These are phyloP conservation scores for Podospora conica DNA, from an alignment of 495 filamentous ascomycete species.

Conservation along the genomic window DNA sequence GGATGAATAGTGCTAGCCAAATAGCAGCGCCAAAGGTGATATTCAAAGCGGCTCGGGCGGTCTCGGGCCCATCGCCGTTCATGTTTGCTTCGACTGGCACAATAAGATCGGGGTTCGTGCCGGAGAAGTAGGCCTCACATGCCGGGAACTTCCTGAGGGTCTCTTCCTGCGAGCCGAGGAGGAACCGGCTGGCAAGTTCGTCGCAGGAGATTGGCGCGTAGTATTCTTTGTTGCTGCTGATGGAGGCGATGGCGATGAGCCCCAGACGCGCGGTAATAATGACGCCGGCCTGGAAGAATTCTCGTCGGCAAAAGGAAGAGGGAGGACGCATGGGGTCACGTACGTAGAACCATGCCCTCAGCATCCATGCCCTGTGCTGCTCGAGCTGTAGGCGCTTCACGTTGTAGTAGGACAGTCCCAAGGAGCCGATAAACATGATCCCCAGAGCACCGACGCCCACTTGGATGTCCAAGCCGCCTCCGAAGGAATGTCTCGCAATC, in stretches of 20 bases:
- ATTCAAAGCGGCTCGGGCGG: constrained; percentile 28
- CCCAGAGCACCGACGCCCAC: constrained; percentile 29
- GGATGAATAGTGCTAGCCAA: constrained; percentile 43
- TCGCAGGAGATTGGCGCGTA: background rate
- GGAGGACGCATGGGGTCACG: constrained; percentile 9
- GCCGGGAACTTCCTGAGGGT: constrained; percentile 9
- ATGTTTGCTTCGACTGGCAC: constrained; percentile 28
- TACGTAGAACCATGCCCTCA: constrained; percentile 43
- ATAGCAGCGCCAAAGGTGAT: constrained; percentile 38
- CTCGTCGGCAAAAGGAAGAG: no score
- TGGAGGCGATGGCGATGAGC: background rate
- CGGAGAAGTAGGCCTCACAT: constrained; percentile 25
- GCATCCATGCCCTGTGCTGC: constrained; percentile 54
- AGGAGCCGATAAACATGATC: constrained; percentile 29
- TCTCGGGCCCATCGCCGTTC: constrained; percentile 3
- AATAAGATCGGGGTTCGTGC: constrained; percentile 16
- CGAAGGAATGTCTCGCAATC: constrained; percentile 37
- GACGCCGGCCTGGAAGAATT: constrained; percentile 20
- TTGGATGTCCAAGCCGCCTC: constrained; percentile 40
- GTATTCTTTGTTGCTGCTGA: background rate
- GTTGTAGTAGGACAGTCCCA: constrained; percentile 43
- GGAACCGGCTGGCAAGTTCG: background rate
- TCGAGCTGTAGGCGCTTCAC: constrained; percentile 50
- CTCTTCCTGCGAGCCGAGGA: background rate
- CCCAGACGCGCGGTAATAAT: constrained; percentile 48